A percentile compares a stretch with the other conserved stretches of the same genome.
These are phyloP conservation scores for Pistacia vera DNA, from an alignment of 345 rosid genomes.

Conservation along the genomic window DNA sequence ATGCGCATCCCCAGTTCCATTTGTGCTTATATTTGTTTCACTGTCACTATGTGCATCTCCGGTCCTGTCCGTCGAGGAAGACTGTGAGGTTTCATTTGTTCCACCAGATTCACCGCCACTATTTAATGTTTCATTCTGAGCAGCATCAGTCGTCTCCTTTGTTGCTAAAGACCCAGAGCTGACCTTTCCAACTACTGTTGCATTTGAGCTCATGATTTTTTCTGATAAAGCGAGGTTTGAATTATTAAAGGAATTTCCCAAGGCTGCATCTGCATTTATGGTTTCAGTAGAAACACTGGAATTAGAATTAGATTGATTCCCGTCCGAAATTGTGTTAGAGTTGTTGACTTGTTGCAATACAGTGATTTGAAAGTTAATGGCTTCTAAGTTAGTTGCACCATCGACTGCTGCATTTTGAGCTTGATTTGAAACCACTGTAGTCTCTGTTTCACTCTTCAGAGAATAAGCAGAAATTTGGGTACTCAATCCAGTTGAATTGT, in stretches of 20 bases:
- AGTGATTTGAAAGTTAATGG: constrained; percentile 24
- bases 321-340: constrained; percentile 10
- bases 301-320: constrained; percentile 27
- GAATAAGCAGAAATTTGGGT: constrained; percentile 30
- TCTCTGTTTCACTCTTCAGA: constrained; percentile 40
- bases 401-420: constrained; percentile 33
- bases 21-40: constrained; percentile 30
- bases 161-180: constrained; percentile 31
- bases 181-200: constrained; percentile 37
- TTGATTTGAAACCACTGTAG: constrained; percentile 6
- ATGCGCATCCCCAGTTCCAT: constrained; percentile 31
- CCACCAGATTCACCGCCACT: constrained; percentile 32
- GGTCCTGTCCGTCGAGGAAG: constrained; percentile 23
- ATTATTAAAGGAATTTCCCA: constrained; percentile 31
- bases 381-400: constrained; percentile 32
- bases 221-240: constrained; percentile 26
- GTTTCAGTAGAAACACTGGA: constrained; percentile 30
- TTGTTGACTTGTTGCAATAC: constrained; percentile 29
- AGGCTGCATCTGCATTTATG: constrained; percentile 21
- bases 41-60: neutral
- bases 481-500: constrained; percentile 25
- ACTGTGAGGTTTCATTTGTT: constrained; percentile 32
- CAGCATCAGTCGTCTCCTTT: constrained; percentile 24
- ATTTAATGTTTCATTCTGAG: constrained; percentile 26
- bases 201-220: constrained; percentile 31